Conservation (phyloP, 2,329 filamentous ascomycete species). For the Chaetothyriales sp. region DNA sequence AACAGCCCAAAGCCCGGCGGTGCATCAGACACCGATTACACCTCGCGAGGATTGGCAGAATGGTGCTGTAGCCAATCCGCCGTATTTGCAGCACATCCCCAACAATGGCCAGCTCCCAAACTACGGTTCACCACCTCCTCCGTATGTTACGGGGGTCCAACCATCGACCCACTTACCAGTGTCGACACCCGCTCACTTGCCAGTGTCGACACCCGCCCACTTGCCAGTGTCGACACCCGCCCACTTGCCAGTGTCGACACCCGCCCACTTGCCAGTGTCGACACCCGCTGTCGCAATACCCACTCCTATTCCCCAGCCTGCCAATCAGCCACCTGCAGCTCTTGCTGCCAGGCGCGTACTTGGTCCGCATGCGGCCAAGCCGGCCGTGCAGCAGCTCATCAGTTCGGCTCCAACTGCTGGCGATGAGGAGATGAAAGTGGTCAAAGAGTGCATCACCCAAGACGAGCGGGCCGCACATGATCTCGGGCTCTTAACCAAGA, state of each 20-base stretch:
- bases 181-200: conserved; percentile 10
- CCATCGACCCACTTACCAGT: conserved; percentile 11
- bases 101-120: conserved; percentile 22
- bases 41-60: conserved; percentile 27
- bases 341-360: conserved; percentile 49
- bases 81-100: conserved; percentile 8
- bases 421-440: conserved; percentile 58
- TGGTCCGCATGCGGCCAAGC: conserved; percentile 45
- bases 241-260: conserved; percentile 10
- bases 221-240: conserved; percentile 11
- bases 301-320: conserved; percentile 8
- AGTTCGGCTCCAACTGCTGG: conserved; percentile 56
- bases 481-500: conserved; percentile 29
- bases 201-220: conserved; percentile 10
- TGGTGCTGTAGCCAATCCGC: conserved; percentile 21
- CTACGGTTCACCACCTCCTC: conserved; percentile 17
- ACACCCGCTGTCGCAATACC: conserved; percentile 9
- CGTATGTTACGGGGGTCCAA: conserved; percentile 23
- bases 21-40: conserved; percentile 21
- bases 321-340: conserved; percentile 28
- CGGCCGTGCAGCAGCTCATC: conserved; percentile 56
- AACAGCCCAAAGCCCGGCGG: neutral
- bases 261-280: conserved; percentile 11
- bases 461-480: conserved; percentile 54
- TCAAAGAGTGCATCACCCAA: conserved; percentile 53